Base-by-base conservation (phyloP, 2,329 filamentous ascomycete species). In the Nemania sp. region DNA sequence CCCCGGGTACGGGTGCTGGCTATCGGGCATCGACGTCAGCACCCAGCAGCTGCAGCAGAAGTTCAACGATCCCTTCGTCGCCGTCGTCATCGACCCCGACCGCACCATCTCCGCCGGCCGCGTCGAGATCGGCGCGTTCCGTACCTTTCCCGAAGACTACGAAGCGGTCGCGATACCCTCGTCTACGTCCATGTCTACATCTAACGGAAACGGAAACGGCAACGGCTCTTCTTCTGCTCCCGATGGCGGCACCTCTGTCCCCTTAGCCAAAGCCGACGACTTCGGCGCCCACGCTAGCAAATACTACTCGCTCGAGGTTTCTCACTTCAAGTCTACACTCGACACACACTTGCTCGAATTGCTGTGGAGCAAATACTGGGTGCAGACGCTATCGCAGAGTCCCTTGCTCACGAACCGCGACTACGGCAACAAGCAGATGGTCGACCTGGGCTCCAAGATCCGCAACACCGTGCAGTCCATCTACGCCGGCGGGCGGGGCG, bases 361-460 rank as follows among this genome's bases (percentile, higher is more conserved):
- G 46, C 79, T 99, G 24, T 97, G 94, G 94, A 96, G 97, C 77
- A 97, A 97, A 73, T 99, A 99, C 78, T 96, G 91, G 94, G 92
- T 97, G 28, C 90, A 95, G 68, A 99, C 94, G 5, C 82, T 99
- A 17, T 95, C 91, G 26, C 90, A 96, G 65, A 94, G 86, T 64
- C 92, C 93, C 19, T 81, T 97, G 4, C 86, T 96, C 65, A 91
- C 90, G 51, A 97, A 96, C 68, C 89, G 92, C 59, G 93, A 97
- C 64, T 99, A 92, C 69, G 88, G 87, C 47, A 96, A 88, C 66
- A 94, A 92, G 72, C 92, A 97, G 73, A 94, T 99, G 74, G 78
- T 86, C 43, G 94, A 99, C 71, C 78, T 97, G 37, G 88, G 88
- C 34, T 83, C 85, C 61, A 97, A 96, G 75, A 87, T 95, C 62